Evolutionary conservation across 2,329 filamentous ascomycete genomes (phyloP).

Genomic region (Aspergillus sp.): DNA sequence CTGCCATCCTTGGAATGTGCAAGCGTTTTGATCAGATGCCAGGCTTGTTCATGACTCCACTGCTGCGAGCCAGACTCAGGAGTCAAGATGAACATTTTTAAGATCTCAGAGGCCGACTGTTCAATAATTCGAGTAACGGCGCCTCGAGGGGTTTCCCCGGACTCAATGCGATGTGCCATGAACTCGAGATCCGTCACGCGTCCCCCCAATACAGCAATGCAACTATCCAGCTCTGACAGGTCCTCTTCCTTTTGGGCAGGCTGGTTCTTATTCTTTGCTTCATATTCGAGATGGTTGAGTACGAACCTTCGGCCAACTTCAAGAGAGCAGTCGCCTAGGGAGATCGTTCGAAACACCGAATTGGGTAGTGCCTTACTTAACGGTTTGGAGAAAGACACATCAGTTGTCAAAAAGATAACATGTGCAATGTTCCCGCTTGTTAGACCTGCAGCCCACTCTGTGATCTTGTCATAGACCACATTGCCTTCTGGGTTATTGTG

Average conservation of each 20-base stretch:
- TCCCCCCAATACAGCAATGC: constrained; percentile 80
- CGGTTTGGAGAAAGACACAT: constrained; percentile 84
- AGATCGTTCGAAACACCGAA: constrained; percentile 82
- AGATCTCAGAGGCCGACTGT: constrained; percentile 82
- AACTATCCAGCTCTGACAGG: constrained; percentile 72
- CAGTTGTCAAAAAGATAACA: constrained; percentile 89
- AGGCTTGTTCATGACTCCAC: constrained; percentile 85
- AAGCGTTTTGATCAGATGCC: constrained; percentile 80
- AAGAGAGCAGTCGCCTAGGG: constrained; percentile 81
- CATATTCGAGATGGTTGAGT: constrained; percentile 69
- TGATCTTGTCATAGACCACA: constrained; percentile 72
- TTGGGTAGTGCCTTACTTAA: constrained; percentile 85
- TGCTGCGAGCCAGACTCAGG: constrained; percentile 57
- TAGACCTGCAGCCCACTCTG: constrained; percentile 85
- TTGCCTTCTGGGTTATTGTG: constrained; percentile 70
- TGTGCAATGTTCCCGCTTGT: constrained; percentile 88
- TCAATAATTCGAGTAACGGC: constrained; percentile 87
- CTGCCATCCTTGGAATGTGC: constrained; percentile 58
- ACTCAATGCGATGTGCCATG: constrained; percentile 82
- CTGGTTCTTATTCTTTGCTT: constrained; percentile 36
- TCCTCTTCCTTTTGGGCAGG: constrained; percentile 48
- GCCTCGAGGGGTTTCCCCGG: constrained; percentile 74
- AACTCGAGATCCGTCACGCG: constrained; percentile 95
- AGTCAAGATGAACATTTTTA: constrained; percentile 84
- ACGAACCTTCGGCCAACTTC: constrained; percentile 88